Base-by-base conservation (phyloP, 1,139 yeast genomes). In the Suhomyces wounanorum region DNA sequence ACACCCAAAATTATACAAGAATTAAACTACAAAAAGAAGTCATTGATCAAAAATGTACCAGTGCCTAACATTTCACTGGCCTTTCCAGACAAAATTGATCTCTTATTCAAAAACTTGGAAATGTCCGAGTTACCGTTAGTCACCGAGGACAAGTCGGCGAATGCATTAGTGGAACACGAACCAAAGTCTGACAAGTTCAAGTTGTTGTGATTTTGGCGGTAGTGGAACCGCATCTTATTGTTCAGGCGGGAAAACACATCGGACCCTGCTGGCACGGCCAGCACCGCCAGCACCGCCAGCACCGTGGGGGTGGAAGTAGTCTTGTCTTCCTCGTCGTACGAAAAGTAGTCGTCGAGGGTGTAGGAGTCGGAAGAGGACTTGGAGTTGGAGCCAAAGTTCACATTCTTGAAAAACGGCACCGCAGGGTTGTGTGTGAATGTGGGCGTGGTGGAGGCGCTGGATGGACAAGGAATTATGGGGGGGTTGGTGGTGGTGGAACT, bases 1-100 rank as follows among this genome's bases (percentile, higher is more conserved):
- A 42, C 39, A 42, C 44, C 44, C 44, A 42, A 31, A 42, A 28
- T 42, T 42, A 42, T 42, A 42, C 44, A 42, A 42, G 45, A 43
- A 43, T 26, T 43, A 43, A 43, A 43, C 26, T 43, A 76, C 59
- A 77, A 70, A 60, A 73, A 73, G 59, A 78, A 78, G 57, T 79
- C 83, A 60, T 77, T 77, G 59, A 77, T 69, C 55, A 77, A 63
- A 55, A 79, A 73, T 52, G 71, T 73, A 38, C 82, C 81, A 43
- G 79, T 70, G 52, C 82, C 77, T 50, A 81, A 78, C 80, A 80
- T 80, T 64, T 80, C 84, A 54, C 82, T 75, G 48, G 82, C 82
- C 58, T 72, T 75, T 50, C 84, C 84, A 37, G 79, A 68, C 55
- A 77, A 64, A 48, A 80, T 66, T 50, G 80, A 73, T 51, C 78